A percentile compares a stretch with the other conserved stretches of the same genome.
phyloP scores from a whole-genome alignment of 2,329 filamentous ascomycete species.

The Paracorniculantispora psalliotae region DNA sequence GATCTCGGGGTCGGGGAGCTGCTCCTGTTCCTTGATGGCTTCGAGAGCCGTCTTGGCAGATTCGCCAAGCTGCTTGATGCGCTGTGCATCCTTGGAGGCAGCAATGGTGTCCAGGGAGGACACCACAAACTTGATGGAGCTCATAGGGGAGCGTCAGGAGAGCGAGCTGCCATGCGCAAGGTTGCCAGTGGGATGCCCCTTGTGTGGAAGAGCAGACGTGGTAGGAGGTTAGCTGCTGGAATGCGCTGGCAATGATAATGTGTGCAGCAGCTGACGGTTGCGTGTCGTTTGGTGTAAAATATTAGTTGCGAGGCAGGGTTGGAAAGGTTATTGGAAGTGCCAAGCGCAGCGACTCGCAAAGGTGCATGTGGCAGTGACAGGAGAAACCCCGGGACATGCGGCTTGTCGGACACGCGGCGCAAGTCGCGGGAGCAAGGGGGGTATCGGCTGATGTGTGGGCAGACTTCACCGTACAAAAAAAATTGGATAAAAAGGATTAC shows the following conservation, averaged over 20 bases:
- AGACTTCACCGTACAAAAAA: too few species aligned
- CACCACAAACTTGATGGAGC: constrained; percentile 92
- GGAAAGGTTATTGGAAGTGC: neutral
- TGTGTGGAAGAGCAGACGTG: neutral
- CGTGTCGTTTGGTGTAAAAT: neutral
- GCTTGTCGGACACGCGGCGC: constrained; percentile 10
- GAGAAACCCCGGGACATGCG: constrained; percentile 14
- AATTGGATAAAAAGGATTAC: too few species aligned
- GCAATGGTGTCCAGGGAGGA: constrained; percentile 90
- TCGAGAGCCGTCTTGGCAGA: constrained; percentile 74
- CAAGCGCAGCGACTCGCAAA: neutral
- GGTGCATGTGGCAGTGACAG: constrained; percentile 14
- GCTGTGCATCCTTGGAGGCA: constrained; percentile 79
- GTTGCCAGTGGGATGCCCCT: neutral
- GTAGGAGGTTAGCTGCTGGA: neutral
- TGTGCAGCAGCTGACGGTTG: neutral
- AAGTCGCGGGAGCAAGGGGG: neutral
- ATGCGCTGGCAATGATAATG: neutral
- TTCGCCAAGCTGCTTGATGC: constrained; percentile 78
- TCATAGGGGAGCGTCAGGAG: constrained; percentile 59
- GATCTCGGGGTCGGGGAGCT: constrained; percentile 82
- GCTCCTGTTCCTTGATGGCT: constrained; percentile 80
- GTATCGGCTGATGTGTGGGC: too few species aligned
- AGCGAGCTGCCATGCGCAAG: constrained; percentile 41
- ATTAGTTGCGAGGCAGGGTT: neutral